Evolutionary conservation across 306 rosid species (phyloP).

Genomic region (Dalbergia cochinchinensis): DNA sequence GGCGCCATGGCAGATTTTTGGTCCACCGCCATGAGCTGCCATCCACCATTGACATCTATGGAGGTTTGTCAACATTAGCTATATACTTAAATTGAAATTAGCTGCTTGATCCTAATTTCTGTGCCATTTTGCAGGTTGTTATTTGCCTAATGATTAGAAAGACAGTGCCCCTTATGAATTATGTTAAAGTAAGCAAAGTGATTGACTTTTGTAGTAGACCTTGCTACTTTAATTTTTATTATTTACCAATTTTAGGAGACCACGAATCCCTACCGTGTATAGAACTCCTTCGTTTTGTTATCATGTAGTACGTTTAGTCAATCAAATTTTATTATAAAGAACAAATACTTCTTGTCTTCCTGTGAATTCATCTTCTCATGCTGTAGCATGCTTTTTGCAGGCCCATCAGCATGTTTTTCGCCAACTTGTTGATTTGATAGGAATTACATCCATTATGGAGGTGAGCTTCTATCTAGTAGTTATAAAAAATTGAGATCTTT

Average conservation of each 20-base stretch:
- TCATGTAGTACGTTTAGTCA: background rate
- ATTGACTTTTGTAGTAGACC: constrained; percentile 6
- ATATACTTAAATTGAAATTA: constrained; percentile 19
- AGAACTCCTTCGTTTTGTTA: constrained; percentile 28
- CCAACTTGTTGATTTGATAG: constrained; percentile 94
- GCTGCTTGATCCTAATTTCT: constrained; percentile 33
- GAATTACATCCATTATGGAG: constrained; percentile 99
- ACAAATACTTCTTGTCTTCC: constrained; percentile 19
- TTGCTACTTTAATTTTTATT: background rate
- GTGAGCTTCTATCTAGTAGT: constrained; percentile 50
- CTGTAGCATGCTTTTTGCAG: constrained; percentile 58
- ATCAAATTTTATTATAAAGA: background rate
- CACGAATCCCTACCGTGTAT: constrained; percentile 11
- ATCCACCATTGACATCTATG: no score
- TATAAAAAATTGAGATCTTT: constrained; percentile 21
- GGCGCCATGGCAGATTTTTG: no score
- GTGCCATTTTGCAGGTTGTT: constrained; percentile 68
- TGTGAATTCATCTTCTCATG: constrained; percentile 39
- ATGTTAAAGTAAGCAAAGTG: constrained; percentile 85
- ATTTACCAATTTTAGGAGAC: constrained; percentile 1
- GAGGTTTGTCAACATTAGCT: background rate
- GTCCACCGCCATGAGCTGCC: no score
- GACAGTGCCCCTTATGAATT: constrained; percentile 89
- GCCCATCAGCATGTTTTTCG: constrained; percentile 88
- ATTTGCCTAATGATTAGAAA: constrained; percentile 92